These are phyloP conservation scores for Aspergillus sparsus DNA, from an alignment of 495 filamentous ascomycete species.

Conservation along the genomic window DNA sequence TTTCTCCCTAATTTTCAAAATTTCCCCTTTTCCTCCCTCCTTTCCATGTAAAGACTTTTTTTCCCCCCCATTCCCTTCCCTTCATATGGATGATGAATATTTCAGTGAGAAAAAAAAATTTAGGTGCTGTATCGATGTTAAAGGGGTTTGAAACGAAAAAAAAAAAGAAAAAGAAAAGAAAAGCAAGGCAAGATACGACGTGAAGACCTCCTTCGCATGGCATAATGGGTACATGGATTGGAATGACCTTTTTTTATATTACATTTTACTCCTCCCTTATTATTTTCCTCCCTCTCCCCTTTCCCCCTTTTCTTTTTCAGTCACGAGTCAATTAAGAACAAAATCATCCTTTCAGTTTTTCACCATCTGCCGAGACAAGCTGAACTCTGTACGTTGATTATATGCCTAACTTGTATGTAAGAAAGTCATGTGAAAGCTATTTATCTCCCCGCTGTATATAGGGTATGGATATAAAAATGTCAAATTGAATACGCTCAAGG, in stretches of 20 bases:
- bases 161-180: constrained; percentile 15
- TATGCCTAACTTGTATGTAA: no score
- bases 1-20: constrained; percentile 4
- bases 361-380: no score
- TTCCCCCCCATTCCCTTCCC: constrained; percentile 1
- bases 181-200: constrained; percentile 23
- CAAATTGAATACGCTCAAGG: no score
- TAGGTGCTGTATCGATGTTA: constrained; percentile 4
- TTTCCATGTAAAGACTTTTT: constrained; percentile 18
- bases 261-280: neutral
- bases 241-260: constrained; percentile 20
- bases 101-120: constrained; percentile 6
- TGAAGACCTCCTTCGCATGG: constrained; percentile 28
- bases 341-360: no score
- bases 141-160: constrained; percentile 9
- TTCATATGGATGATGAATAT: constrained; percentile 23
- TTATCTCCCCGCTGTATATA: no score
- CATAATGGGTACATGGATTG: constrained; percentile 27
- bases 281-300: neutral
- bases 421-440: no score
- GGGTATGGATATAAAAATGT: no score
- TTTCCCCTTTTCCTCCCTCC: constrained; percentile 7
- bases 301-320: neutral
- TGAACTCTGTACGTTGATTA: no score
- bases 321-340: no score